Conservation (phyloP, 805 yeast genomes). For the Metschnikowia aberdeeniae region DNA sequence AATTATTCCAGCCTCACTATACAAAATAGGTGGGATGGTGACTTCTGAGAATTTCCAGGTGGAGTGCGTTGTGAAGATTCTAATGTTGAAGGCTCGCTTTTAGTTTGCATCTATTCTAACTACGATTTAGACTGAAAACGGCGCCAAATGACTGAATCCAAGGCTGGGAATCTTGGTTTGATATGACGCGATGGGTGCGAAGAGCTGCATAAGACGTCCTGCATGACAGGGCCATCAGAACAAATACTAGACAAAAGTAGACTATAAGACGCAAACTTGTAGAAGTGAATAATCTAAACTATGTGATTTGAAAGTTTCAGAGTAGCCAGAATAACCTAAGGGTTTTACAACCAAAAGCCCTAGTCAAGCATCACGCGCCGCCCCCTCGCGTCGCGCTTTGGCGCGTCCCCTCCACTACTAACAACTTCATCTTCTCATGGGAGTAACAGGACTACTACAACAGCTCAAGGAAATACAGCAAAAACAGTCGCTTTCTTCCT, state of each 20-base stretch:
- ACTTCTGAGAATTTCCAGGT: neutral
- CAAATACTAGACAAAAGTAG: neutral
- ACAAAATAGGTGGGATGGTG: neutral
- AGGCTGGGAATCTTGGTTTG: too few relatives aligned
- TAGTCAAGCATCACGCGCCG: too few relatives aligned
- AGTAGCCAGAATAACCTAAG: too few relatives aligned
- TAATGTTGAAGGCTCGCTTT: too few relatives aligned
- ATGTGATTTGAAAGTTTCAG: too few relatives aligned
- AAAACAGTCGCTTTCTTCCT: conserved; percentile 52
- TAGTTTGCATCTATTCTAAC: too few relatives aligned
- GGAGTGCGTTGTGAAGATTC: too few relatives aligned
- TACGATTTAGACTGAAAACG: too few relatives aligned
- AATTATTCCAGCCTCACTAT: conserved; percentile 35
- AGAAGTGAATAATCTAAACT: too few relatives aligned
- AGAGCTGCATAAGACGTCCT: conserved; percentile 2
- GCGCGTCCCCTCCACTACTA: conserved; percentile 1
- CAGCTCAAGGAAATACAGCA: conserved; percentile 70
- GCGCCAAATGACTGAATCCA: too few relatives aligned
- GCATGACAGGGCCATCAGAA: neutral
- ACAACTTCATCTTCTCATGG: conserved; percentile 46
- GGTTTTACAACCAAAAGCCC: too few relatives aligned
- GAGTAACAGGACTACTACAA: conserved; percentile 80
- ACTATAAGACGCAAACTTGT: too few relatives aligned
- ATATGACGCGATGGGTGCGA: conserved; percentile 1
- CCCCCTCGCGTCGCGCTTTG: conserved; percentile 1